A percentile compares a stretch with the other conserved stretches of the same genome.
phyloP scores from a whole-genome alignment of 2,329 filamentous ascomycete species.

The Xylariaceae sp. region DNA sequence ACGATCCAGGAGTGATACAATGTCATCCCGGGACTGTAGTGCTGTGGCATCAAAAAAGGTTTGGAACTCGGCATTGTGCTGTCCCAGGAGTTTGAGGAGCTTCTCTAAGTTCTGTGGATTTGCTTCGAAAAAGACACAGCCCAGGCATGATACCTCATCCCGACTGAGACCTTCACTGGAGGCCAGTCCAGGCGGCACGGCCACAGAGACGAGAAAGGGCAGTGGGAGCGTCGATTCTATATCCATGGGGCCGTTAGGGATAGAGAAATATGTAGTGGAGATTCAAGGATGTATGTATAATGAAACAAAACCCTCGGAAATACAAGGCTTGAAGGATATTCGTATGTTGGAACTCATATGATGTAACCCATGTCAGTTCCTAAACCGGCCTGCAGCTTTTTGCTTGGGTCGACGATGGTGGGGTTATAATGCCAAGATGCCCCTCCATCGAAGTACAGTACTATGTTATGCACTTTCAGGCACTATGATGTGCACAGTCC shows the following conservation, averaged over 20 bases:
- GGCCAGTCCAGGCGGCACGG: conserved; percentile 55
- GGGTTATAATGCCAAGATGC: conserved; percentile 33
- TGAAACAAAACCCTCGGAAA: neutral
- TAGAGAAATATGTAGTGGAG: neutral
- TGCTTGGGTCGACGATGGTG: conserved; percentile 32
- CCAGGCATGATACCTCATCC: conserved; percentile 64
- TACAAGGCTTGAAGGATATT: neutral
- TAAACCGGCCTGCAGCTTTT: conserved; percentile 30
- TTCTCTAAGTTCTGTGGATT: conserved; percentile 48
- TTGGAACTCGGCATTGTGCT: conserved; percentile 58
- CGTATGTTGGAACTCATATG: conserved; percentile 11
- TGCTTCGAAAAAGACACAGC: conserved; percentile 63
- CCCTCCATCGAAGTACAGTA: conserved; percentile 27
- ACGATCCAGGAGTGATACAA: conserved; percentile 81
- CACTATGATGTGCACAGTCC: conserved; percentile 3
- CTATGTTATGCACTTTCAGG: neutral
- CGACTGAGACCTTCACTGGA: conserved; percentile 59
- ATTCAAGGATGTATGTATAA: conserved; percentile 4
- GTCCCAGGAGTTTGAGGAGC: conserved; percentile 54
- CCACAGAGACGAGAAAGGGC: conserved; percentile 66
- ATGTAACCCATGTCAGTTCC: conserved; percentile 25
- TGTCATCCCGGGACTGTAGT: conserved; percentile 71
- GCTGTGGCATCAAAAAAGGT: conserved; percentile 79
- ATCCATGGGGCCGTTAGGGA: conserved; percentile 4
- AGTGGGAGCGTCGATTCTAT: conserved; percentile 71